Conservation (phyloP, 2,329 filamentous ascomycete species). For the Beauveria medogensis region DNA sequence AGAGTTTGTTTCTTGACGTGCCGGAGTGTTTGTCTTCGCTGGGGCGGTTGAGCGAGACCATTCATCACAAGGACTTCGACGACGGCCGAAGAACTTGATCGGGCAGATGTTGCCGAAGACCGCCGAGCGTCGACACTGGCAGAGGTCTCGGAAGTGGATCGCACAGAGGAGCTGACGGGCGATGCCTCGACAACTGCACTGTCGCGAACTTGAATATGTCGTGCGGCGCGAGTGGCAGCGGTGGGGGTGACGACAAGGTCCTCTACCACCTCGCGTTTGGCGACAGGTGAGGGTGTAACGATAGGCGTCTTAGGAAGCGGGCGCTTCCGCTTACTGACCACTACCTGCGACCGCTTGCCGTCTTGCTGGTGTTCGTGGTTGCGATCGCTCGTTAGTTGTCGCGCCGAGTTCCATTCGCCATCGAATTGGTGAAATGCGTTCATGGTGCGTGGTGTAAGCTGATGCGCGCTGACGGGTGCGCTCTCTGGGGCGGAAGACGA, state of each 20-base stretch:
- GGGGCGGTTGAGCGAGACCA: slow-evolving; percentile 30
- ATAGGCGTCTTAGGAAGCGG: slow-evolving; percentile 19
- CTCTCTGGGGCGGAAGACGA: slow-evolving; percentile 32
- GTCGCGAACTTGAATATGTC: slow-evolving; percentile 39
- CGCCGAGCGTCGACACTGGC: slow-evolving; percentile 37
- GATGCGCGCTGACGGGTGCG: neutral
- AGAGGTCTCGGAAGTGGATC: slow-evolving; percentile 31
- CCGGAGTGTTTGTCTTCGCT: slow-evolving; percentile 47
- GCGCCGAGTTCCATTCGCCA: slow-evolving; percentile 40
- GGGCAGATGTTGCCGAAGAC: slow-evolving; percentile 46
- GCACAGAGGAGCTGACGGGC: slow-evolving; percentile 21
- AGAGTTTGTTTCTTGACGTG: slow-evolving; percentile 50
- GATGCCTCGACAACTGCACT: slow-evolving; percentile 30
- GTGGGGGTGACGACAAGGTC: slow-evolving; percentile 40
- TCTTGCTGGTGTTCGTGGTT: slow-evolving; percentile 44
- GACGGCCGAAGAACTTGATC: slow-evolving; percentile 47
- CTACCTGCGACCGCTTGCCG: slow-evolving; percentile 44
- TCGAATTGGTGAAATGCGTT: slow-evolving; percentile 49
- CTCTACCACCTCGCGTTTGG: slow-evolving; percentile 35
- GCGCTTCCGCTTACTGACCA: slow-evolving; percentile 41
- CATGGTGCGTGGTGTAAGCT: slow-evolving; percentile 33
- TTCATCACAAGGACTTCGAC: slow-evolving; percentile 53
- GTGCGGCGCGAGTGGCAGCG: slow-evolving; percentile 40
- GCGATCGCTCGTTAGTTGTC: slow-evolving; percentile 17
- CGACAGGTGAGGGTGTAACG: slow-evolving; percentile 15